These are phyloP conservation scores for Auriscalpium vulgare DNA, from an alignment of 768 basidiomycete species.

Conservation along the genomic window DNA sequence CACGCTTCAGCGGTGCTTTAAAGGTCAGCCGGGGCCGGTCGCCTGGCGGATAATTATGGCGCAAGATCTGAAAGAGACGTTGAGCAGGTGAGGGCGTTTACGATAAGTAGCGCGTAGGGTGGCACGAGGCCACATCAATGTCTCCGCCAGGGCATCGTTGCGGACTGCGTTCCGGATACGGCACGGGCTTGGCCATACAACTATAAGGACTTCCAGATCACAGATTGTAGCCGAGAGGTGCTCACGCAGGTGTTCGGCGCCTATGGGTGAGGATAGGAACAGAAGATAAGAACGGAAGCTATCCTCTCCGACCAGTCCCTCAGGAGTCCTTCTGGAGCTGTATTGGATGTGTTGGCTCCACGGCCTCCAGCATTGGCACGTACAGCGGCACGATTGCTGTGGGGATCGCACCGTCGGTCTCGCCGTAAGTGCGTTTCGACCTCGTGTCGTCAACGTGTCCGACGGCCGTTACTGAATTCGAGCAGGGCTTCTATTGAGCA, in stretches of 20 bases:
- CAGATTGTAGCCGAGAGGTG: not conserved
- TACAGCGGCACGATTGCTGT: conserved; percentile 1
- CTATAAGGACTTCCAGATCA: not conserved
- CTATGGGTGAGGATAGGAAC: not conserved
- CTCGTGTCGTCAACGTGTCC: conserved; percentile 15
- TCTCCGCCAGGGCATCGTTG: conserved; percentile 3
- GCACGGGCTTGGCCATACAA: not conserved
- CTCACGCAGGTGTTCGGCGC: not conserved
- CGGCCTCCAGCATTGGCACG: conserved; percentile 9
- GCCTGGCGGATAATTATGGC: conserved; percentile 11
- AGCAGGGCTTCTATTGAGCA: too few species aligned
- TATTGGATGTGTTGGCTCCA: conserved; percentile 1
- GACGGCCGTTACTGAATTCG: not conserved
- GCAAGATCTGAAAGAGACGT: conserved; percentile 1
- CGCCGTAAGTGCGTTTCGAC: conserved; percentile 4
- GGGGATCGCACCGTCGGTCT: conserved; percentile 8
- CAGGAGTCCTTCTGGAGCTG: conserved; percentile 1
- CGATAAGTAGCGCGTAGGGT: conserved; percentile 1
- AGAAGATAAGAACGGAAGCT: not conserved
- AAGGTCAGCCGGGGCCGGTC: conserved; percentile 11
- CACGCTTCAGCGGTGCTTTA: conserved; percentile 11
- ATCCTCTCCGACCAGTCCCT: not conserved
- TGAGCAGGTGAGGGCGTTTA: conserved; percentile 3
- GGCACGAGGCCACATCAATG: conserved; percentile 13
- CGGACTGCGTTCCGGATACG: conserved; percentile 6